Conservation (phyloP, 257 asterid species). For the Perilla frutescens region DNA sequence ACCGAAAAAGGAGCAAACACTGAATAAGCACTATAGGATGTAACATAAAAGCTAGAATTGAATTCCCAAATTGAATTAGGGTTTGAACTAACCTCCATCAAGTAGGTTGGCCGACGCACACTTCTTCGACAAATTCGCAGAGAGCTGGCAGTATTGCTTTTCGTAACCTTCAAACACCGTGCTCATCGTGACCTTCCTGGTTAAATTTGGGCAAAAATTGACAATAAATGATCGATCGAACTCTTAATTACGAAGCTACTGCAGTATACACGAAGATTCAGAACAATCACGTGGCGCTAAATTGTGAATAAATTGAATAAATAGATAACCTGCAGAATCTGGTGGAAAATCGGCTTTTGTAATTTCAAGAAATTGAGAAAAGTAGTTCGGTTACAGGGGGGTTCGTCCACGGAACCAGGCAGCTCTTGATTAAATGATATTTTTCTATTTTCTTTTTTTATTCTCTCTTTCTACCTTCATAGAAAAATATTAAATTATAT, state of each 20-base stretch:
- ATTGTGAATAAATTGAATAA: neutral
- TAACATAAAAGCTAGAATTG: neutral
- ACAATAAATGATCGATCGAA: conserved; percentile 31
- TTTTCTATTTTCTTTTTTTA: too few relatives aligned
- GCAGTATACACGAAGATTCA: conserved; percentile 5
- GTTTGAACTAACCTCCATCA: conserved; percentile 48
- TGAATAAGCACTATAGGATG: neutral
- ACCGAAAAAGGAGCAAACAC: conserved; percentile 3
- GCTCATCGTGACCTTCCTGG: conserved; percentile 50
- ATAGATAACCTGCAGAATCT: conserved; percentile 33
- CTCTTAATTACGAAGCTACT: neutral
- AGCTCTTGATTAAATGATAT: neutral
- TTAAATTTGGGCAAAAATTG: neutral
- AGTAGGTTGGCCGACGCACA: conserved; percentile 43
- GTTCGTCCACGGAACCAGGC: neutral
- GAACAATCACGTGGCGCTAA: neutral
- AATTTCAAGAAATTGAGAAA: neutral
- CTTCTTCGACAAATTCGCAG: conserved; percentile 51
- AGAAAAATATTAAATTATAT: too few relatives aligned
- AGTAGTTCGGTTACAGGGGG: neutral
- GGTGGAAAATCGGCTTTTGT: conserved; percentile 13
- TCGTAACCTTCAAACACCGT: conserved; percentile 60
- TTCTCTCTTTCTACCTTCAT: too few relatives aligned
- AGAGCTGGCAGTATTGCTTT: conserved; percentile 65
- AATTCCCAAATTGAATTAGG: conserved; percentile 32